These are phyloP conservation scores for Pyrenula aspistea DNA, from an alignment of 495 filamentous ascomycete genomes.

Conservation along the genomic window DNA sequence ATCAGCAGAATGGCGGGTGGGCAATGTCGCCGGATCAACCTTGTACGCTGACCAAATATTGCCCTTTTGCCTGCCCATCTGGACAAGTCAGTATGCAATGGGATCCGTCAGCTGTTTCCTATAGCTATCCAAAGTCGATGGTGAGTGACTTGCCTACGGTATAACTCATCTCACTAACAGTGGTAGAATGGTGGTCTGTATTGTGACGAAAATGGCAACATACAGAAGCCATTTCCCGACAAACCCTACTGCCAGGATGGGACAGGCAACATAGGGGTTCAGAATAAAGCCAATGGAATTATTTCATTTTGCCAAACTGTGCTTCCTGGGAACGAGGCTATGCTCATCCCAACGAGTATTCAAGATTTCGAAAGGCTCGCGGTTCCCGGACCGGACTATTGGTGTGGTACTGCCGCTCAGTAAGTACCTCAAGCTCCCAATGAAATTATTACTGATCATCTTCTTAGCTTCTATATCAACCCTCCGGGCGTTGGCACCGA, in stretches of 20 bases:
- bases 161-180: constrained; percentile 19
- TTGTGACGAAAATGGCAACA: constrained; percentile 54
- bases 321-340: constrained; percentile 75
- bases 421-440: constrained; percentile 22
- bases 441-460: constrained; percentile 4
- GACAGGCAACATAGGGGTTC: constrained; percentile 47
- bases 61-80: constrained; percentile 66
- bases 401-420: constrained; percentile 65
- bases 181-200: constrained; percentile 63
- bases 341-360: constrained; percentile 71
- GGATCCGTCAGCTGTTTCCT: constrained; percentile 56
- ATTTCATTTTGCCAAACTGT: constrained; percentile 79
- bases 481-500: constrained; percentile 49
- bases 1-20: constrained; percentile 59
- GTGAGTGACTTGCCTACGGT: constrained; percentile 31
- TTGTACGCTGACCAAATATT: constrained; percentile 58
- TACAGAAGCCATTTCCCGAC: constrained; percentile 59
- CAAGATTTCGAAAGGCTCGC: constrained; percentile 41
- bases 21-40: constrained; percentile 69
- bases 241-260: constrained; percentile 63
- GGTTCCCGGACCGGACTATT: constrained; percentile 60
- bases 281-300: constrained; percentile 47
- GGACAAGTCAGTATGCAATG: constrained; percentile 73
- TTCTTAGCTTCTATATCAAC: constrained; percentile 63
- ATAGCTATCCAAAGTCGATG: constrained; percentile 61